Conservation (phyloP, 306 rosid species). For the Potentilla sterilis region DNA sequence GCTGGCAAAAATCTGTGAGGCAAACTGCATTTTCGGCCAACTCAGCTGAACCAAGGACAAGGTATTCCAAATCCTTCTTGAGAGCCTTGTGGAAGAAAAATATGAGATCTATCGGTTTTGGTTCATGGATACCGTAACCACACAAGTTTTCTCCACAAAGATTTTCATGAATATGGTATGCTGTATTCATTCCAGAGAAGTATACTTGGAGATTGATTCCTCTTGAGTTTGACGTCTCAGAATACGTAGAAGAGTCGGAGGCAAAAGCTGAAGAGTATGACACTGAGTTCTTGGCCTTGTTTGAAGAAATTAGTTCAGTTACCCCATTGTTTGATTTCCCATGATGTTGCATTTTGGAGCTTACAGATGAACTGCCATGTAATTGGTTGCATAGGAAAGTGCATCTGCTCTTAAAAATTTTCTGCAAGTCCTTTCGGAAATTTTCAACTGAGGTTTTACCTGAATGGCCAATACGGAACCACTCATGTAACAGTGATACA, state of each 20-base stretch:
- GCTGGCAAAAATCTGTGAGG: constrained; percentile 51
- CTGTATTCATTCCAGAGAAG: constrained; percentile 52
- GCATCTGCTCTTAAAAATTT: constrained; percentile 59
- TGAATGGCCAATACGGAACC: constrained; percentile 79
- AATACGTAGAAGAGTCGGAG: constrained; percentile 35
- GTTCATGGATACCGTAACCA: constrained; percentile 46
- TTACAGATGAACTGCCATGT: constrained; percentile 49
- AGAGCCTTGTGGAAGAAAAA: constrained; percentile 91
- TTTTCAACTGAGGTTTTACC: constrained; percentile 72
- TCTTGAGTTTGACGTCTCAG: constrained; percentile 59
- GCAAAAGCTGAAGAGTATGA: constrained; percentile 42
- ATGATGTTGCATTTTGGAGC: constrained; percentile 31
- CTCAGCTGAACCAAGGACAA: constrained; percentile 71
- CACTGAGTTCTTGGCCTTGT: constrained; percentile 34
- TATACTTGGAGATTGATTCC: constrained; percentile 62
- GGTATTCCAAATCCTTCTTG: constrained; percentile 83
- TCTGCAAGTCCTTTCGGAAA: constrained; percentile 61
- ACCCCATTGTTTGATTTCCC: constrained; percentile 22
- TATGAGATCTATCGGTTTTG: constrained; percentile 75
- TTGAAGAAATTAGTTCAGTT: constrained; percentile 18
- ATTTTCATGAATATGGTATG: constrained; percentile 40
- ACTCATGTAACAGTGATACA: constrained; percentile 63
- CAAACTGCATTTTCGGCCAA: constrained; percentile 53
- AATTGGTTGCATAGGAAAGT: constrained; percentile 42
- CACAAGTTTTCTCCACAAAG: constrained; percentile 32